A percentile compares a stretch with the other conserved stretches of the same genome.
Evolutionary conservation across 1,139 yeast species (phyloP).

Genomic region (Geotrichum phurueaensis): DNA sequence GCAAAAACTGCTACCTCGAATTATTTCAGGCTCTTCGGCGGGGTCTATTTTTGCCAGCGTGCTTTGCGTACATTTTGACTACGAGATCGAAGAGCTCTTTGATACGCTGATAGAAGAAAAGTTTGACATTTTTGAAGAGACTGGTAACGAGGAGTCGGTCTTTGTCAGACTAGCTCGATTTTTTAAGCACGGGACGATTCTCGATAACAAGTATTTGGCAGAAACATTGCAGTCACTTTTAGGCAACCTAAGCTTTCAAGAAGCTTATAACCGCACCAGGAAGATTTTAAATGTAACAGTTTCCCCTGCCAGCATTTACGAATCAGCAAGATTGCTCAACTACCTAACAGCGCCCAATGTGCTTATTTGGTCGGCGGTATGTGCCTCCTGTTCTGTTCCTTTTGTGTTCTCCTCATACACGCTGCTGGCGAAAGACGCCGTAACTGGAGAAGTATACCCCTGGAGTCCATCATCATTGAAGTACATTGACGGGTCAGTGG

Average conservation of each 20-base stretch:
- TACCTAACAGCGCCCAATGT: conserved; percentile 94
- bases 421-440: conserved; percentile 73
- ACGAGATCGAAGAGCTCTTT: conserved; percentile 58
- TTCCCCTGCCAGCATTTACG: conserved; percentile 56
- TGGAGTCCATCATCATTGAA: conserved; percentile 83
- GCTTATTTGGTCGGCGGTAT: conserved; percentile 88
- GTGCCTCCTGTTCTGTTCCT: conserved; percentile 94
- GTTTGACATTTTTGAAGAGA: conserved; percentile 66
- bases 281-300: conserved; percentile 81
- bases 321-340: conserved; percentile 71
- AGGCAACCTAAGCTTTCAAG: conserved; percentile 94
- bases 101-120: conserved; percentile 42
- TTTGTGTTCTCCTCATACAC: conserved; percentile 84
- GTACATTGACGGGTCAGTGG: conserved; percentile 94
- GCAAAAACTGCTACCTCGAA: conserved; percentile 70
- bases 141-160: conserved; percentile 44
- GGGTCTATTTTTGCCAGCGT: conserved; percentile 94
- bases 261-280: conserved; percentile 81
- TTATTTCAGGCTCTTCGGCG: conserved; percentile 93
- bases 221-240: conserved; percentile 69
- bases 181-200: conserved; percentile 79
- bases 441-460: conserved; percentile 56
- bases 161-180: conserved; percentile 54
- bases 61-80: conserved; percentile 72
- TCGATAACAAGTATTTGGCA: conserved; percentile 67